Evolutionary conservation across 1,139 yeast genomes (phyloP).

Genomic region (Blastobotrys malaysiensis): DNA sequence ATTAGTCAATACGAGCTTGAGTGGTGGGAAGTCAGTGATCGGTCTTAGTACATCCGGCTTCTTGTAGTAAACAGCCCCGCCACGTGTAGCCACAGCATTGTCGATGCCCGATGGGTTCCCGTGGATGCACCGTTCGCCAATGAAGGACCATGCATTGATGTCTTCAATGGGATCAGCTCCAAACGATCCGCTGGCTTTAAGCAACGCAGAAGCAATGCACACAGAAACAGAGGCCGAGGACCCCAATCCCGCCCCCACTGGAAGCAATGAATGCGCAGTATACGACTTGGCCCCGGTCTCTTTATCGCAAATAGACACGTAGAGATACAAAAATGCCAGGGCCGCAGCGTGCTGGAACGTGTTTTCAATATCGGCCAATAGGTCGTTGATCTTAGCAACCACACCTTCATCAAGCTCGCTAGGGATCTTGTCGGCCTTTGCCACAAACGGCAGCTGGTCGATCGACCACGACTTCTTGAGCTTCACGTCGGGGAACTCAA

Average conservation of each 20-base stretch:
- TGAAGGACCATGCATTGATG: slow-evolving; percentile 80
- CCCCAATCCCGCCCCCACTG: slow-evolving; percentile 97
- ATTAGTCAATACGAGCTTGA: slow-evolving; percentile 72
- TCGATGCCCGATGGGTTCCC: slow-evolving; percentile 98
- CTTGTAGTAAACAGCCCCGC: slow-evolving; percentile 92
- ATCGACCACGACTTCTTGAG: slow-evolving; percentile 60
- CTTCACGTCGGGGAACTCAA: slow-evolving; percentile 80
- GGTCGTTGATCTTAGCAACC: slow-evolving; percentile 39
- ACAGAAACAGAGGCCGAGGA: slow-evolving; percentile 91
- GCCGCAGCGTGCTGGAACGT: slow-evolving; percentile 77
- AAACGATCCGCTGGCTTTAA: slow-evolving; percentile 31
- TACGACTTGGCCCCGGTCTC: slow-evolving; percentile 50
- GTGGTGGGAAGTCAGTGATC: slow-evolving; percentile 50
- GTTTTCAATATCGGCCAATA: slow-evolving; percentile 40
- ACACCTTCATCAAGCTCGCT: slow-evolving; percentile 59
- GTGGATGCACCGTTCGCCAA: slow-evolving; percentile 93
- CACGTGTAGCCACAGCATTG: slow-evolving; percentile 91
- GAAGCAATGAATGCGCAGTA: slow-evolving; percentile 74
- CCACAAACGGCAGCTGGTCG: slow-evolving; percentile 56
- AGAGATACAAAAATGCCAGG: slow-evolving; percentile 75
- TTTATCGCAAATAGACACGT: slow-evolving; percentile 50
- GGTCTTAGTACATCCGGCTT: slow-evolving; percentile 31
- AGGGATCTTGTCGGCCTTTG: slow-evolving; percentile 31
- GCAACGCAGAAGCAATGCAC: slow-evolving; percentile 71
- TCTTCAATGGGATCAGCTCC: slow-evolving; percentile 49